A percentile compares a stretch with the other conserved stretches of the same genome.
These are phyloP conservation scores for Trichoderma aggressivum DNA, from an alignment of 2,329 filamentous ascomycete species.

Conservation along the genomic window DNA sequence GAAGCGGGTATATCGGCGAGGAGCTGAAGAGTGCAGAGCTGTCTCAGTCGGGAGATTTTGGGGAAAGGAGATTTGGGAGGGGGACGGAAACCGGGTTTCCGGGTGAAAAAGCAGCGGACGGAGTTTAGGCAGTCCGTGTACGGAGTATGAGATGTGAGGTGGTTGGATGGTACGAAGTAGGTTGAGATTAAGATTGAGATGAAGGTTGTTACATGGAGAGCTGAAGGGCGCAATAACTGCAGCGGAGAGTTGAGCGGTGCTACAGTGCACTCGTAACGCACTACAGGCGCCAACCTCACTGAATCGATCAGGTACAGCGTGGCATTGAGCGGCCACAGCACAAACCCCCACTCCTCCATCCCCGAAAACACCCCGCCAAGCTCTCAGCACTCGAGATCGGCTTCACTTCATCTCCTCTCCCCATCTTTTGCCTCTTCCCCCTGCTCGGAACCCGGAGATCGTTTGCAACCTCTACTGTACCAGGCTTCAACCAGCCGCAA, in stretches of 20 bases:
- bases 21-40: slow-evolving; percentile 1
- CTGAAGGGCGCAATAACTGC: not conserved
- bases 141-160: not conserved
- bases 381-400: not conserved
- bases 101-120: not conserved
- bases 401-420: not conserved
- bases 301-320: not conserved
- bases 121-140: not conserved
- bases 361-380: not conserved
- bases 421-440: not conserved
- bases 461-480: not conserved
- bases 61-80: not conserved
- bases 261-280: not conserved
- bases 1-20: not conserved
- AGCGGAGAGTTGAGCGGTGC: too few relatives aligned
- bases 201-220: not conserved
- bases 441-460: not conserved
- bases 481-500: not conserved
- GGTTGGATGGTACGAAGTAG: not conserved
- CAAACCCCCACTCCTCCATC: not conserved
- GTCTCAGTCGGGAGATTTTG: not conserved
- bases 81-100: not conserved
- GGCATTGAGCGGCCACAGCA: not conserved
- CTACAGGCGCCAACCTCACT: not conserved
- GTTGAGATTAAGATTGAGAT: not conserved